phyloP scores from a whole-genome alignment of 2,329 filamentous ascomycete species.

The Elsinoe necatrix region DNA sequence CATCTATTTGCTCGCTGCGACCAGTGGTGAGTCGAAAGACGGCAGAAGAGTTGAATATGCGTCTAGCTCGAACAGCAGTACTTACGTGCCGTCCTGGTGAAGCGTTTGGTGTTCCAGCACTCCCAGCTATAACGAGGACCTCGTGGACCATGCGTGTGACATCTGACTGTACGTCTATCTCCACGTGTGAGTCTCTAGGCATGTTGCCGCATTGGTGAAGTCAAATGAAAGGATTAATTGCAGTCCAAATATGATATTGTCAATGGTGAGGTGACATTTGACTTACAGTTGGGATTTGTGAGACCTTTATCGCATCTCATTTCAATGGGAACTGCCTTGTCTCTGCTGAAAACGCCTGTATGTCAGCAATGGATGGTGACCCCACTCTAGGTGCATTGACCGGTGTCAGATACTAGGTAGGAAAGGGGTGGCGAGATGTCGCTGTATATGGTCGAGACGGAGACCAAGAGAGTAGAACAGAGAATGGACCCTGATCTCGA shows the following conservation, averaged over 20 bases:
- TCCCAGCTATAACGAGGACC: neutral
- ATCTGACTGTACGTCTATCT: neutral
- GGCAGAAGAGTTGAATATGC: neutral
- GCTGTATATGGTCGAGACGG: neutral
- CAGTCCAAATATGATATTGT: too few species aligned
- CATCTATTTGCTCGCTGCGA: neutral
- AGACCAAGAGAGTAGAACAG: neutral
- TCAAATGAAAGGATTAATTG: too few species aligned
- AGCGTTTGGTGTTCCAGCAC: neutral
- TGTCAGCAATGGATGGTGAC: neutral
- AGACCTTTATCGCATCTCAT: neutral
- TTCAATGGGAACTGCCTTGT: neutral
- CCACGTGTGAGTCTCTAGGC: neutral
- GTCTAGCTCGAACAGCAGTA: neutral
- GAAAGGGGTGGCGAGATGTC: neutral
- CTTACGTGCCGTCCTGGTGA: neutral
- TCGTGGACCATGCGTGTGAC: neutral
- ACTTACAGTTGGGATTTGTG: neutral
- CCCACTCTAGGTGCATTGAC: neutral
- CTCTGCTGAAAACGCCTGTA: neutral
- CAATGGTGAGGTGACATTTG: too few species aligned
- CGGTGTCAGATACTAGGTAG: neutral
- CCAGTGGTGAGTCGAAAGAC: neutral
- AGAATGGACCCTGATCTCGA: neutral
- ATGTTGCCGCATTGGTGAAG: neutral